These are phyloP conservation scores for Aspergillus glaucus DNA, from an alignment of 2,329 filamentous ascomycete species.

Conservation along the genomic window DNA sequence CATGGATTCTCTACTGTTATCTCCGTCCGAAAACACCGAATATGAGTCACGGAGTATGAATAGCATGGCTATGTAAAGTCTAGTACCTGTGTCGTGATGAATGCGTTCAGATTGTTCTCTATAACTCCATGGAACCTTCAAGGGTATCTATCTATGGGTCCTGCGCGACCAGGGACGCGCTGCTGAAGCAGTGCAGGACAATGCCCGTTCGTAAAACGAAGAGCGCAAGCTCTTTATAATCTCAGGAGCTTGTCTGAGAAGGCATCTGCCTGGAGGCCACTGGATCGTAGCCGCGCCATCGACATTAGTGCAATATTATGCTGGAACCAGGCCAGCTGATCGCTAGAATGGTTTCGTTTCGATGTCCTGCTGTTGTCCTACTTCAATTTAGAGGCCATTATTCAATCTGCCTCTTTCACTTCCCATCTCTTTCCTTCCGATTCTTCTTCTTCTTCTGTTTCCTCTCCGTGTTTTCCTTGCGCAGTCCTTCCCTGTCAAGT, in stretches of 20 bases:
- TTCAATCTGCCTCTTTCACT: slow-evolving; percentile 9
- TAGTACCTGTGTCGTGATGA: too few relatives aligned
- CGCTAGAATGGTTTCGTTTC: too few relatives aligned
- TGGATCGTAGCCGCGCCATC: background rate
- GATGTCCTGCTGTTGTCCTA: too few relatives aligned
- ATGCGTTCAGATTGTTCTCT: too few relatives aligned
- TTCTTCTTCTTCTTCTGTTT: slow-evolving; percentile 38
- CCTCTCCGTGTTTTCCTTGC: slow-evolving; percentile 21
- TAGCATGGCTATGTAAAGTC: too few relatives aligned
- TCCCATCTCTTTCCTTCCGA: slow-evolving; percentile 25
- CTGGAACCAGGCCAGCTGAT: too few relatives aligned
- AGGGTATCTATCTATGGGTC: too few relatives aligned
- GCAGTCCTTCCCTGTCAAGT: slow-evolving; percentile 21
- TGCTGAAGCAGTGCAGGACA: too few relatives aligned
- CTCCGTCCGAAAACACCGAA: background rate
- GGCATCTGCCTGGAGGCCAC: background rate
- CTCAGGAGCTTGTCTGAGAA: background rate
- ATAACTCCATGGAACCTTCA: too few relatives aligned
- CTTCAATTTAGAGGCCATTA: background rate
- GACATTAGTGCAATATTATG: too few relatives aligned
- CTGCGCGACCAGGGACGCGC: too few relatives aligned
- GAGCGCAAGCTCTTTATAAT: background rate
- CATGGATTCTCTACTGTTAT: background rate
- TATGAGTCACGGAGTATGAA: background rate
- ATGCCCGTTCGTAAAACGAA: background rate